Evolutionary conservation across 2,329 filamentous ascomycete genomes (phyloP), one percentile per base, ranked within the genome.

Genomic region (Nannizziopsis barbatae): DNA sequence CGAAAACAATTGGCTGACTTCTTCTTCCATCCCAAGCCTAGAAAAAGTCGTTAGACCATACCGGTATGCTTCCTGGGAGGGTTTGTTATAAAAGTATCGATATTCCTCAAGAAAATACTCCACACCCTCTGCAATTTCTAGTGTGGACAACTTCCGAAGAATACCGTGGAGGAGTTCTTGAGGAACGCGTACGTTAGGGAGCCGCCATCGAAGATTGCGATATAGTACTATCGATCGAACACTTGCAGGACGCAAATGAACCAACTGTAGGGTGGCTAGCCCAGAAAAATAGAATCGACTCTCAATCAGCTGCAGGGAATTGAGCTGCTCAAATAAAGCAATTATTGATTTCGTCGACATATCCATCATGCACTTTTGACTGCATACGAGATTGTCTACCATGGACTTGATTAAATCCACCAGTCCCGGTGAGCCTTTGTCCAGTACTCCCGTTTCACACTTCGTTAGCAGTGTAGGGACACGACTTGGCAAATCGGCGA

Each of bases 1-100:
- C 7, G 70, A 56, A 52, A 75, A 76, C 6, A 75, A 49, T 31
- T 62, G 57, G 36, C 70, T 57, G 27, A 75, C 69, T 15, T 65
- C 66, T 18, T 57, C 54, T 11, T 66, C 63, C 53, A 77, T 69
- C 20, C 74, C 74, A 46, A 67, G 63, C 35, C 61, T 58, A 32
- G 75, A 69, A 56, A 73, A 72, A 9, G 63, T 65, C 7, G 58
- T 60, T 36, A 75, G 59, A 3, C 63, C 61, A 10, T 53, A 44
- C 45, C 60, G 63, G 51, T 70, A 72, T 15, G 59, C 60, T 30
- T 54, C 45, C 3, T 55, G 37, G 7, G 63, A 54, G 12, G 66
- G 62, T 45, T 59, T 60, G 33, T 45, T 53, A 54, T 66, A 56
- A 14, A 66, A 63, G 15, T 52, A 49, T 9, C 59, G 49, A 47